A percentile compares a stretch with the other conserved stretches of the same genome.
phyloP scores from a whole-genome alignment of 805 yeast species.

The Pichia kluyveri region DNA sequence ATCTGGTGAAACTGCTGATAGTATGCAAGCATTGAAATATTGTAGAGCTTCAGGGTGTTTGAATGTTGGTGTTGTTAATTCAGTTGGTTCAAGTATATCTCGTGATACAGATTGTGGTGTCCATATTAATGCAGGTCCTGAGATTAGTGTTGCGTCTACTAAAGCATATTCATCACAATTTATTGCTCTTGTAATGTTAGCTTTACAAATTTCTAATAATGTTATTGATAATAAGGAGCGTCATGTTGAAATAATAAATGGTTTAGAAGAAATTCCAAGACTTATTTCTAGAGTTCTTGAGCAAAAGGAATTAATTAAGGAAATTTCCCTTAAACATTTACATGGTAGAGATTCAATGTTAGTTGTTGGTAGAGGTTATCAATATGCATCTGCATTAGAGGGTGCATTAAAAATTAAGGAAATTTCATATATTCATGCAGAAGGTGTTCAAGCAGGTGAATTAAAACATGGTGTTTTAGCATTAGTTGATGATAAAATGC shows the following conservation, averaged over 20 bases:
- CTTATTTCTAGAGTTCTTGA: constrained; percentile 74
- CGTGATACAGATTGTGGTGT: constrained; percentile 99
- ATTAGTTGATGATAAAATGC: constrained; percentile 85
- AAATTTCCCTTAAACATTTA: constrained; percentile 62
- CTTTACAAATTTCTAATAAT: constrained; percentile 89
- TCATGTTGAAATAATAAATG: constrained; percentile 78
- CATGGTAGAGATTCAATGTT: constrained; percentile 79
- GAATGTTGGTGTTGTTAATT: constrained; percentile 94
- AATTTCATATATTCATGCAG: constrained; percentile 97
- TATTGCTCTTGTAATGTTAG: constrained; percentile 95
- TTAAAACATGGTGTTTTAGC: constrained; percentile 98
- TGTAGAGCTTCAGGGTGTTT: constrained; percentile 96
- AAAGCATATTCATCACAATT: constrained; percentile 98
- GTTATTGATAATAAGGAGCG: constrained; percentile 67
- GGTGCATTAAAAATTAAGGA: constrained; percentile 98
- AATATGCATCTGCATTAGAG: constrained; percentile 93
- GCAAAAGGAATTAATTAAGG: constrained; percentile 65
- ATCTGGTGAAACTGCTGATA: constrained; percentile 98
- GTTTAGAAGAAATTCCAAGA: constrained; percentile 72
- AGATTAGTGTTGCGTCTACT: constrained; percentile 98
- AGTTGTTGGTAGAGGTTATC: constrained; percentile 95
- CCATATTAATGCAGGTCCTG: constrained; percentile 99
- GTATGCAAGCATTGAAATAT: constrained; percentile 89
- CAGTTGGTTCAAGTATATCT: constrained; percentile 95
- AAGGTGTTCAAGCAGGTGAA: constrained; percentile 98